Conservation (phyloP, 371 early-diverging fungal species). For the Mucor lusitanicus region DNA sequence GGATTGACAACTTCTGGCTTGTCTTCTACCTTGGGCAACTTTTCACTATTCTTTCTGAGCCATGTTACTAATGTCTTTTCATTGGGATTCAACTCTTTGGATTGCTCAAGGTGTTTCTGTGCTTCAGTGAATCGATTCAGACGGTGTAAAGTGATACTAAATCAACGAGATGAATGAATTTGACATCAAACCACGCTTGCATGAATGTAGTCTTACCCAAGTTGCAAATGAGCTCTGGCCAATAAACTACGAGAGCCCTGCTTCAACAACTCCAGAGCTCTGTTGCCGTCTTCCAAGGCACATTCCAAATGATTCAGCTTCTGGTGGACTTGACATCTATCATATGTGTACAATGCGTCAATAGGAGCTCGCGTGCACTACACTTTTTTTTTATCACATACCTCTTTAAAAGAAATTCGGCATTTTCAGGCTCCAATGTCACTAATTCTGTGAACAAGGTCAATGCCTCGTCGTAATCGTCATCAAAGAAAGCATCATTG, state of each 20-base stretch:
- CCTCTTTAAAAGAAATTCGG: conserved; percentile 65
- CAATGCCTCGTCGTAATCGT: conserved; percentile 80
- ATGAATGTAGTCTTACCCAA: conserved; percentile 47
- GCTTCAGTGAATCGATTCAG: conserved; percentile 55
- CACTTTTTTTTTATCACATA: conserved; percentile 21
- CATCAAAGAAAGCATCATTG: conserved; percentile 83
- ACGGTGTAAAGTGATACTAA: conserved; percentile 58
- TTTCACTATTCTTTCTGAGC: conserved; percentile 56
- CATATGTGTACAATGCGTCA: background rate
- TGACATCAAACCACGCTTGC: background rate
- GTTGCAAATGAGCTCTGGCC: conserved; percentile 65
- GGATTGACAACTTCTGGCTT: background rate
- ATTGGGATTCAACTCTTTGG: conserved; percentile 52
- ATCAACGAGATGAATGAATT: background rate
- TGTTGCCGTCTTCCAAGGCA: conserved; percentile 66
- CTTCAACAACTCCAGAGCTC: conserved; percentile 56
- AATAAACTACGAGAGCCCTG: conserved; percentile 59
- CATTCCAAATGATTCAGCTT: conserved; percentile 58
- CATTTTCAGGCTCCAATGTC: conserved; percentile 68
- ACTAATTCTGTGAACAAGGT: conserved; percentile 78
- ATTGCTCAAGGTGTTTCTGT: conserved; percentile 51
- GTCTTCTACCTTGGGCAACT: conserved; percentile 21
- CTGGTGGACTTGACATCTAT: conserved; percentile 63
- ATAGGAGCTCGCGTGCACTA: background rate
- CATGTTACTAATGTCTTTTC: conserved; percentile 60